Conservation (phyloP, 2,329 filamentous ascomycete genomes). For the Aspergillus neoniger region DNA sequence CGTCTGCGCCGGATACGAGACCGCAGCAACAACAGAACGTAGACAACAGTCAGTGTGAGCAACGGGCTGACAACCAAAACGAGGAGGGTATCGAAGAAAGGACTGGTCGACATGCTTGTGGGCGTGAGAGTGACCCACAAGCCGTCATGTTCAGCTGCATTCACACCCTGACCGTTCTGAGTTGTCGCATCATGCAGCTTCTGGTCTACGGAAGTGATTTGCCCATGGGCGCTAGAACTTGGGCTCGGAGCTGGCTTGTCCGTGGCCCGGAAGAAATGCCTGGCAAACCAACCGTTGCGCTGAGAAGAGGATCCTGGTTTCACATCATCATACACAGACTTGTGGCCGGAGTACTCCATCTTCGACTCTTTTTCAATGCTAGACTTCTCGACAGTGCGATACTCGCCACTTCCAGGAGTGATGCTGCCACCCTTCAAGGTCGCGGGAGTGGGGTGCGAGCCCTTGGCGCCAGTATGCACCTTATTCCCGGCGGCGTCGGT, state of each 20-base stretch:
- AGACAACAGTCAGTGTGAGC: slow-evolving; percentile 89
- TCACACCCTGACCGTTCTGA: slow-evolving; percentile 27
- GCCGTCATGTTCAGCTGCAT: slow-evolving; percentile 65
- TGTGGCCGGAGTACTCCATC: not conserved
- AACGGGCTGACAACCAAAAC: slow-evolving; percentile 94
- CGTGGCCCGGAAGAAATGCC: slow-evolving; percentile 35
- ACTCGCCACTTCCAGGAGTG: slow-evolving; percentile 73
- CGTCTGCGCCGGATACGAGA: slow-evolving; percentile 84
- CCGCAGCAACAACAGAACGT: slow-evolving; percentile 81
- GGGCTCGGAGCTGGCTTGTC: slow-evolving; percentile 18
- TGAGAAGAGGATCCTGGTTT: slow-evolving; percentile 17
- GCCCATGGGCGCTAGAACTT: slow-evolving; percentile 10
- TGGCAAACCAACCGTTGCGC: slow-evolving; percentile 37
- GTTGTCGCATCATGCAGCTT: slow-evolving; percentile 16
- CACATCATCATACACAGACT: slow-evolving; percentile 7
- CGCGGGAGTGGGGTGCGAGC: slow-evolving; percentile 31
- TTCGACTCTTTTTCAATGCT: slow-evolving; percentile 15
- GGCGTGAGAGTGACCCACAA: slow-evolving; percentile 97
- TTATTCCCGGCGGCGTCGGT: slow-evolving; percentile 32
- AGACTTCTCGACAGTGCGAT: slow-evolving; percentile 50
- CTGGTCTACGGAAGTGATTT: slow-evolving; percentile 22
- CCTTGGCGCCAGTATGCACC: slow-evolving; percentile 33
- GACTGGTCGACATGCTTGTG: slow-evolving; percentile 80
- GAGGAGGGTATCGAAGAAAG: slow-evolving; percentile 94
- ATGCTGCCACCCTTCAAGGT: slow-evolving; percentile 65